Evolutionary conservation across 2,329 filamentous ascomycete genomes (phyloP).

Genomic region (Fusarium burgessii): DNA sequence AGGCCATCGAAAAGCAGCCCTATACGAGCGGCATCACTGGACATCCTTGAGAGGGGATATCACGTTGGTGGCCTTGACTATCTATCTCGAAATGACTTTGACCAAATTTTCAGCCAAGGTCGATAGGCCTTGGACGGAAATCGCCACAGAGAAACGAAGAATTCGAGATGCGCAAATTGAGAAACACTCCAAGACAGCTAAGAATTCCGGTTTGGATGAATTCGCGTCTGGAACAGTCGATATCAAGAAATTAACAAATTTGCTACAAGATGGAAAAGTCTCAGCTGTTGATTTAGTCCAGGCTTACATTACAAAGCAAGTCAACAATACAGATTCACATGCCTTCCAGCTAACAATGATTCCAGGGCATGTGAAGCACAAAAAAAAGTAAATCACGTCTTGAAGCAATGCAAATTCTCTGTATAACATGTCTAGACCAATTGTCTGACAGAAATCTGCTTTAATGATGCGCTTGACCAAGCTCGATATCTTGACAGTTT

Average conservation of each 20-base stretch:
- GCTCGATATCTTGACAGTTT: background rate
- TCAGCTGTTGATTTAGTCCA: background rate
- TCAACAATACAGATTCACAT: rapidly evolving
- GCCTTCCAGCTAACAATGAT: background rate
- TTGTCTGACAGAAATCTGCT: background rate
- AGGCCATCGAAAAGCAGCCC: background rate
- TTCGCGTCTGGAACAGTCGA: background rate
- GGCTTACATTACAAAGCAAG: background rate
- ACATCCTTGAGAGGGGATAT: too few species aligned
- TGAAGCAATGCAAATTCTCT: rapidly evolving
- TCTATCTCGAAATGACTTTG: background rate
- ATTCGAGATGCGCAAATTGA: background rate
- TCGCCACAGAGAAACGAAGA: background rate
- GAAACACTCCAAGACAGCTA: background rate
- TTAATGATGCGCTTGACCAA: background rate
- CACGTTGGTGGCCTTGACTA: too few species aligned
- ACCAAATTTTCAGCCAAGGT: rapidly evolving
- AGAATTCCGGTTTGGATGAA: rapidly evolving
- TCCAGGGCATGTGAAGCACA: background rate
- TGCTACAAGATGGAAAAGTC: background rate
- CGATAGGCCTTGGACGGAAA: background rate
- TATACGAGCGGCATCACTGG: too few species aligned
- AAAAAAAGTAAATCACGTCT: background rate
- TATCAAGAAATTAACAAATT: background rate
- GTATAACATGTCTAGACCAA: background rate